Percentiles rank a stretch among this genome's conserved stretches.
Conservation (phyloP, 2,329 filamentous ascomycete genomes). For the Neurospora sp. region DNA sequence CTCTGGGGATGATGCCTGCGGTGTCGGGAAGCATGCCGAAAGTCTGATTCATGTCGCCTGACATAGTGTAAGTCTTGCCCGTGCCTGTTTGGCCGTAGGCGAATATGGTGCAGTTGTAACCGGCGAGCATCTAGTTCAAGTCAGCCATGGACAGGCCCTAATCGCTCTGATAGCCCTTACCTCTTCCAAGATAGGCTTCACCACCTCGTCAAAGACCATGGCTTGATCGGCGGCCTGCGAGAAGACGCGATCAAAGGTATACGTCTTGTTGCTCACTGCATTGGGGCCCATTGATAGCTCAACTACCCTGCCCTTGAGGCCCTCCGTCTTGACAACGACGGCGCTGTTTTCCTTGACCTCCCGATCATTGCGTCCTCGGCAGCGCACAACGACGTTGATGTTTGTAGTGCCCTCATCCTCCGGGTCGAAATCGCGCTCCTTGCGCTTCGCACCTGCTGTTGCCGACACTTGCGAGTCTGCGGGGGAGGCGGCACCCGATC, state of each 20-base stretch:
- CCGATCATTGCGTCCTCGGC: constrained; percentile 82
- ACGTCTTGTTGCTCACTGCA: constrained; percentile 89
- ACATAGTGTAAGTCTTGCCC: constrained; percentile 99
- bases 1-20: constrained; percentile 90
- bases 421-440: constrained; percentile 72
- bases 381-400: constrained; percentile 94
- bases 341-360: constrained; percentile 92
- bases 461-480: constrained; percentile 58
- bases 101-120: constrained; percentile 98
- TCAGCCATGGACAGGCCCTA: constrained; percentile 2
- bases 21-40: constrained; percentile 79
- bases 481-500: constrained; percentile 52
- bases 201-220: constrained; percentile 93
- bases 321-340: constrained; percentile 80
- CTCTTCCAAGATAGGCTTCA: constrained; percentile 86
- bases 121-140: constrained; percentile 64
- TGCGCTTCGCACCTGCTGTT: constrained; percentile 62
- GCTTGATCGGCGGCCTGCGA: constrained; percentile 88
- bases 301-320: constrained; percentile 75
- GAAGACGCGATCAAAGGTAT: constrained; percentile 95
- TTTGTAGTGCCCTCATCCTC: constrained; percentile 66
- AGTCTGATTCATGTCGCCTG: constrained; percentile 86
- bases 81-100: constrained; percentile 97
- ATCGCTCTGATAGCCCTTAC: constrained; percentile 32
- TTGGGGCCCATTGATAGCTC: constrained; percentile 88